Conservation (phyloP, 1,284 basidiomycete species). For the Leccinum fallax region DNA sequence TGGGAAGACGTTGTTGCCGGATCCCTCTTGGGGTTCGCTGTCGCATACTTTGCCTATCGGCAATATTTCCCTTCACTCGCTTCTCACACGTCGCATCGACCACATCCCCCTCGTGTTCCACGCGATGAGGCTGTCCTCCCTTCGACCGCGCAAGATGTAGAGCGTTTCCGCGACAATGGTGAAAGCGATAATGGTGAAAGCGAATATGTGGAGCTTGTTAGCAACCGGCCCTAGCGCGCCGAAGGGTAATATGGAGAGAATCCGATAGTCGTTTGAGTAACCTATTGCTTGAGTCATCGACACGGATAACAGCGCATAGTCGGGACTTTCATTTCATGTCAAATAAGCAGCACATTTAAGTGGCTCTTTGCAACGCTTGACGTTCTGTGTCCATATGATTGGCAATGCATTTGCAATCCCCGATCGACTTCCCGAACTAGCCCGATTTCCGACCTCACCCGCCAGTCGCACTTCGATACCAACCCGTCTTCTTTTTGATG, state of each 20-base stretch:
- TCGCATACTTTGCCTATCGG: conserved; percentile 81
- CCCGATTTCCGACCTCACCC: neutral
- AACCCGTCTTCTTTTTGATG: conserved; percentile 16
- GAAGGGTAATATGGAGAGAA: conserved; percentile 39
- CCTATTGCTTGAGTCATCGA: conserved; percentile 14
- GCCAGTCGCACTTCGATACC: neutral
- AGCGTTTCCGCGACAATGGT: conserved; percentile 13
- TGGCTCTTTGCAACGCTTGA: neutral
- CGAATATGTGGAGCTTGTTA: conserved; percentile 32
- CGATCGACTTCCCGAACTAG: too few relatives aligned
- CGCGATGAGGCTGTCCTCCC: conserved; percentile 48
- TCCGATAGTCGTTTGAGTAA: conserved; percentile 26
- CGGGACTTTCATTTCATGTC: neutral
- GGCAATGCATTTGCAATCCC: neutral
- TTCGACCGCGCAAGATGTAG: conserved; percentile 17
- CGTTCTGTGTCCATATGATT: too few relatives aligned
- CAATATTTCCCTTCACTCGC: conserved; percentile 75
- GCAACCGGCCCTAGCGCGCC: conserved; percentile 34
- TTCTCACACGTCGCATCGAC: conserved; percentile 65
- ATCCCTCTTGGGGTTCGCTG: conserved; percentile 68
- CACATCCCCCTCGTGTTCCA: conserved; percentile 72
- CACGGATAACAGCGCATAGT: neutral
- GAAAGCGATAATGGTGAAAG: conserved; percentile 14
- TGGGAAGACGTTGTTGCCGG: conserved; percentile 90
- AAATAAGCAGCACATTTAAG: neutral